A percentile compares a stretch with the other conserved stretches of the same genome.
Evolutionary conservation across 192 early-diverging fungal genomes (phyloP).

Genomic region (Umbelopsis ramanniana): DNA sequence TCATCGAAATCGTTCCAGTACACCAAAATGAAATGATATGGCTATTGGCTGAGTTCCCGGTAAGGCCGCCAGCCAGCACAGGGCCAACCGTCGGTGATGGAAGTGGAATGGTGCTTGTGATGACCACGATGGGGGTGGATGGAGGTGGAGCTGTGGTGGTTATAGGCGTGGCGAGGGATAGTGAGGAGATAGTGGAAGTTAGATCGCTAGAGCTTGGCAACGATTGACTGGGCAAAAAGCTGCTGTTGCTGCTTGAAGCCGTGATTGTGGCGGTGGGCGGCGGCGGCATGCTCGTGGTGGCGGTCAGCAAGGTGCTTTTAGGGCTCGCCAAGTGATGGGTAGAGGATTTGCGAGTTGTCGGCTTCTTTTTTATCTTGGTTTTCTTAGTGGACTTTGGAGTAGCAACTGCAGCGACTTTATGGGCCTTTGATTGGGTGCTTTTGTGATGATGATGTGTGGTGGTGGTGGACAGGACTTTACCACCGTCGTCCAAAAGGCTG

Average conservation of each 20-base stretch:
- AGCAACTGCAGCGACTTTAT: background rate
- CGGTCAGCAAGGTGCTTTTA: background rate
- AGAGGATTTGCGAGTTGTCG: background rate
- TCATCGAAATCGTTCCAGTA: background rate
- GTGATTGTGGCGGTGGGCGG: background rate
- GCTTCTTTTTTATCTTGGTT: background rate
- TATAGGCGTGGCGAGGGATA: background rate
- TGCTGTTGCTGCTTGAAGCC: background rate
- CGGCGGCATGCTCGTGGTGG: background rate
- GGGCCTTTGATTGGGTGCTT: background rate
- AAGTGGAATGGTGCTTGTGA: conserved; percentile 1
- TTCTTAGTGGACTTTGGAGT: background rate
- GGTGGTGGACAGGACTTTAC: background rate
- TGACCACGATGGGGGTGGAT: background rate
- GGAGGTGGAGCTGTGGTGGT: background rate
- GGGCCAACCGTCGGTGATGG: background rate
- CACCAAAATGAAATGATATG: background rate
- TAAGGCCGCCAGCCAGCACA: background rate
- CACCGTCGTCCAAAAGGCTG: background rate
- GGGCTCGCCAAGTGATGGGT: background rate
- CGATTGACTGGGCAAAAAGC: background rate
- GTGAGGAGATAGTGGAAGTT: background rate
- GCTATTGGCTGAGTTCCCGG: background rate
- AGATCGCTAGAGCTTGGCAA: background rate
- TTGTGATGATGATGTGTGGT: background rate